phyloP scores from a whole-genome alignment of 306 rosid species.

The Inga oerstediana region DNA sequence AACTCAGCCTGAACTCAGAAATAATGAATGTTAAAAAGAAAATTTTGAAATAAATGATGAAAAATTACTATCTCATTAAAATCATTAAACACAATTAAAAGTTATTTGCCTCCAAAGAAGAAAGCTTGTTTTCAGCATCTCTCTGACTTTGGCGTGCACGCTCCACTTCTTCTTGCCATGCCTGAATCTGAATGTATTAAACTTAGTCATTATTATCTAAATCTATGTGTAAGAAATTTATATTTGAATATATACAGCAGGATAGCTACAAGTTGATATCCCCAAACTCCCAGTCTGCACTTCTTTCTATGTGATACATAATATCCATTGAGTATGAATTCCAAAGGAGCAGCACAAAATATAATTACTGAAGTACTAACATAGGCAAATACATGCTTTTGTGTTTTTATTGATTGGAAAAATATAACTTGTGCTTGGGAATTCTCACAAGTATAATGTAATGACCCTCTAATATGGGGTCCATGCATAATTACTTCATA shows the following conservation, averaged over 20 bases:
- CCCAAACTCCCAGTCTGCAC: background rate
- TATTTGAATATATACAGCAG: background rate
- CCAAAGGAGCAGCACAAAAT: background rate
- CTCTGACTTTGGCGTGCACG: slow-evolving; percentile 96
- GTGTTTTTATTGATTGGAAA: background rate
- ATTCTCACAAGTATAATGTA: background rate
- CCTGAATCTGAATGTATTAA: slow-evolving; percentile 66
- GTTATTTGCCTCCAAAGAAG: slow-evolving; percentile 73
- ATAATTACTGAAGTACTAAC: background rate
- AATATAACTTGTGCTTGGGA: background rate
- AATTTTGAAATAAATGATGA: slow-evolving; percentile 23
- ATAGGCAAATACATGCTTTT: background rate
- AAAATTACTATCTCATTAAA: slow-evolving; percentile 28
- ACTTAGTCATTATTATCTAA: slow-evolving; percentile 42
- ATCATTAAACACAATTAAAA: slow-evolving; percentile 23
- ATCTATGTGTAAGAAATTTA: slow-evolving; percentile 47
- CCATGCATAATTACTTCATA: background rate
- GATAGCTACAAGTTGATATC: background rate
- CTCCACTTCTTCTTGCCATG: slow-evolving; percentile 98
- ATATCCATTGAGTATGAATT: background rate
- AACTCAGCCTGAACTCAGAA: slow-evolving; percentile 72
- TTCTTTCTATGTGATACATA: background rate
- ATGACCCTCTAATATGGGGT: background rate
- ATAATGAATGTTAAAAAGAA: slow-evolving; percentile 28
- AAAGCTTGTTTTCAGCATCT: slow-evolving; percentile 92